Evolutionary conservation across 192 early-diverging fungal genomes (phyloP).

Genomic region (Coemansia sp.): DNA sequence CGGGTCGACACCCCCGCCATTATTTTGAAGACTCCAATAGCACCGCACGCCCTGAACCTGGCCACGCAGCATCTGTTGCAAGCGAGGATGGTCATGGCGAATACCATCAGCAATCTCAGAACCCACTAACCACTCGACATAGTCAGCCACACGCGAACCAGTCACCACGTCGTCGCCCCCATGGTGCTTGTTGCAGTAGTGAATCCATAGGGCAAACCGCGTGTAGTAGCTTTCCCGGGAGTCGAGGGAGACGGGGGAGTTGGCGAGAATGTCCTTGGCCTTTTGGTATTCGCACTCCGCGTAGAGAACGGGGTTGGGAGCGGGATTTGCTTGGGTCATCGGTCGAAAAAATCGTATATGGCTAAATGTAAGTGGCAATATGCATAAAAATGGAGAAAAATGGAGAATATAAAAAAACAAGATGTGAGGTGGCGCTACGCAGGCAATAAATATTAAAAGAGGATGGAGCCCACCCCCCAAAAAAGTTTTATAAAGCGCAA

Average conservation of each 20-base stretch:
- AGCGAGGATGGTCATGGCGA: conserved; percentile 37
- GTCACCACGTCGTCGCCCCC: conserved; percentile 34
- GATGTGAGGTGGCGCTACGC: too few relatives aligned
- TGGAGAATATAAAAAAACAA: too few relatives aligned
- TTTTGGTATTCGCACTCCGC: conserved; percentile 15
- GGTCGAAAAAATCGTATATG: too few relatives aligned
- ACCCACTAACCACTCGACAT: conserved; percentile 49
- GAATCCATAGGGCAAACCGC: conserved; percentile 49
- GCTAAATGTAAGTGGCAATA: too few relatives aligned
- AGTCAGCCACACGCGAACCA: conserved; percentile 30
- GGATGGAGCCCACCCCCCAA: too few relatives aligned
- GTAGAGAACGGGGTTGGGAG: neutral
- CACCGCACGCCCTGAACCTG: conserved; percentile 49
- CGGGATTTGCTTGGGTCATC: too few relatives aligned
- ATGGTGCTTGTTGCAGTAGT: conserved; percentile 31
- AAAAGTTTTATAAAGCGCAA: too few relatives aligned
- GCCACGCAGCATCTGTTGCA: conserved; percentile 47
- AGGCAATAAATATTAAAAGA: too few relatives aligned
- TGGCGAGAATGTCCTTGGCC: conserved; percentile 41
- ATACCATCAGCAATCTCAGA: conserved; percentile 49
- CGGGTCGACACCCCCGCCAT: too few relatives aligned
- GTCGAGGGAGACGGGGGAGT: conserved; percentile 26
- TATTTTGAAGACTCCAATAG: conserved; percentile 47
- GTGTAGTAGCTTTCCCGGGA: conserved; percentile 46
- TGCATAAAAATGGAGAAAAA: too few relatives aligned